These are phyloP conservation scores for Kockiozyma suomiensis DNA, from an alignment of 805 yeast species.

Conservation along the genomic window DNA sequence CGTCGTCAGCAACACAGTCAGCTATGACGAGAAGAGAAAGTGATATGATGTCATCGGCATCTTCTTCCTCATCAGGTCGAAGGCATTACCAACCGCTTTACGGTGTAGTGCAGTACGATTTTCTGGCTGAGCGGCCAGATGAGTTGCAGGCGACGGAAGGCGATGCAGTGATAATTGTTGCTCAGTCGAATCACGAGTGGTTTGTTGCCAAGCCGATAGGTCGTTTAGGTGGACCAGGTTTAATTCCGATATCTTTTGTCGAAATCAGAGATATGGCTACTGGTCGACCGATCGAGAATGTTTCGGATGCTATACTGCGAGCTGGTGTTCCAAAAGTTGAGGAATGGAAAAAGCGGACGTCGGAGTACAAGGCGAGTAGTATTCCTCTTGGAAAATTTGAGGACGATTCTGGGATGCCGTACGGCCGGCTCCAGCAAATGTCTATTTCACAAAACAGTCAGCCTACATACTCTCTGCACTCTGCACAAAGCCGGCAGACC, in stretches of 20 bases:
- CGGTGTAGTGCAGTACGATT: slow-evolving; percentile 84
- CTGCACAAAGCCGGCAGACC: slow-evolving; percentile 3
- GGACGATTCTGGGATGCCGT: slow-evolving; percentile 36
- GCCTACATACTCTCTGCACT: slow-evolving; percentile 1
- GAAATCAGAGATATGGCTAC: slow-evolving; percentile 78
- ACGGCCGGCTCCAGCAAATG: slow-evolving; percentile 26
- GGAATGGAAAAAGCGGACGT: slow-evolving; percentile 90
- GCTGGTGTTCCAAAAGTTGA: slow-evolving; percentile 88
- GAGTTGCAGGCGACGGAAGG: slow-evolving; percentile 84
- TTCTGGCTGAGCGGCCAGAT: slow-evolving; percentile 77
- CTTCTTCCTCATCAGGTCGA: slow-evolving; percentile 23
- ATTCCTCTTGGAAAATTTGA: slow-evolving; percentile 69
- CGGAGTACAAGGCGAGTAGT: slow-evolving; percentile 88
- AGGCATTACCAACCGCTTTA: slow-evolving; percentile 55
- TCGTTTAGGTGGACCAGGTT: slow-evolving; percentile 90
- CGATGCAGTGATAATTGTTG: slow-evolving; percentile 89
- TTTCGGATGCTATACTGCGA: slow-evolving; percentile 58
- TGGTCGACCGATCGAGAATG: slow-evolving; percentile 59
- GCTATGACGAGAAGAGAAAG: too few relatives aligned
- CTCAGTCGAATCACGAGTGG: slow-evolving; percentile 97
- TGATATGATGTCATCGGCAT: slow-evolving; percentile 23
- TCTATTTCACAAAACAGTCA: slow-evolving; percentile 11
- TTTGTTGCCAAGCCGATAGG: slow-evolving; percentile 96
- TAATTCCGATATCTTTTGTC: slow-evolving; percentile 89
- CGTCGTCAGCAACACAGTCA: slow-evolving; percentile 10